Conservation (phyloP, 2,329 filamentous ascomycete species). For the Daldinia eschscholtzii region DNA sequence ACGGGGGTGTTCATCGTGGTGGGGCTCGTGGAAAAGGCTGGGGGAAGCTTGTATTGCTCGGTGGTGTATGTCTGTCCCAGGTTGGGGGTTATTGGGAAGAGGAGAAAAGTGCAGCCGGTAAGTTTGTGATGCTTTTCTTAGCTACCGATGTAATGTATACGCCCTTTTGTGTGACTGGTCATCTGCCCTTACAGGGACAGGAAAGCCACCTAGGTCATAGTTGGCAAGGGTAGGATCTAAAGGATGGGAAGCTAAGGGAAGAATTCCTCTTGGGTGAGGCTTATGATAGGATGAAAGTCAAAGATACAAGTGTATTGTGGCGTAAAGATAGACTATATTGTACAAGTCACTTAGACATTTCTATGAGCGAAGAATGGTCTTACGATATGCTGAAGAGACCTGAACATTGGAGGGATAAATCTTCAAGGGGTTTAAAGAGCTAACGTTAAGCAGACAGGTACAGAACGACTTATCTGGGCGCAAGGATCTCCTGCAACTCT, state of each 20-base stretch:
- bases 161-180: conserved; percentile 1
- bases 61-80: conserved; percentile 85
- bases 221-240: neutral
- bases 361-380: too few relatives aligned
- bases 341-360: too few relatives aligned
- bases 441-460: conserved; percentile 69
- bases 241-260: too few relatives aligned
- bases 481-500: conserved; percentile 85
- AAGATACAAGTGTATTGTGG: too few relatives aligned
- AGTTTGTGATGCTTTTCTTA: conserved; percentile 49
- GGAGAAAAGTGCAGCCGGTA: conserved; percentile 91
- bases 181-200: conserved; percentile 14
- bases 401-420: too few relatives aligned
- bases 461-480: conserved; percentile 88
- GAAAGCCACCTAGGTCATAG: conserved; percentile 15
- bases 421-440: neutral
- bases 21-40: conserved; percentile 82
- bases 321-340: too few relatives aligned
- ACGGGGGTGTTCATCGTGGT: conserved; percentile 86
- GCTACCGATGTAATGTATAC: neutral
- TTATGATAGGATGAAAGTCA: too few relatives aligned
- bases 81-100: conserved; percentile 81
- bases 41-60: conserved; percentile 86
- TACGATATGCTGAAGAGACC: too few relatives aligned
- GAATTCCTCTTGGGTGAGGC: too few relatives aligned